Conservation (phyloP, 495 filamentous ascomycete genomes). For the Penicillium soppii region DNA sequence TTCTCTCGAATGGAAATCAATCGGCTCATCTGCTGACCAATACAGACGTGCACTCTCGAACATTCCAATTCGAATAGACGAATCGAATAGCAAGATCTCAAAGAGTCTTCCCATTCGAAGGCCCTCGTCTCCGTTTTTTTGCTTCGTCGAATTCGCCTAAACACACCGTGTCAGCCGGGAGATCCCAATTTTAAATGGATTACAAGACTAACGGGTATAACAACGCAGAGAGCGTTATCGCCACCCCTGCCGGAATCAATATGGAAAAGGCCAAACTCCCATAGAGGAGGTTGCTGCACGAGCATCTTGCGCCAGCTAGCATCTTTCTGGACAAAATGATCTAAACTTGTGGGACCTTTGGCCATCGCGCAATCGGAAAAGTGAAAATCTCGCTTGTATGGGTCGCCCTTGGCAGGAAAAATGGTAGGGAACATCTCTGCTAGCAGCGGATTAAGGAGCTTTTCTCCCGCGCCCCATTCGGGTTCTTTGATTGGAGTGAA, state of each 20-base stretch:
- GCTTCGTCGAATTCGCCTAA: background rate
- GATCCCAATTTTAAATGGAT: background rate
- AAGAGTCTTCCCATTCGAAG: conserved; percentile 17
- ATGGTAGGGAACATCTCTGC: conserved; percentile 3
- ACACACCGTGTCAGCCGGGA: background rate
- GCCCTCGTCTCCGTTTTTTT: conserved; percentile 1
- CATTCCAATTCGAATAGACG: background rate
- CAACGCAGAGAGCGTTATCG: background rate
- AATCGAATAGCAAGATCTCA: conserved; percentile 7
- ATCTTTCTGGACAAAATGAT: background rate
- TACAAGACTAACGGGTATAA: conserved; percentile 3
- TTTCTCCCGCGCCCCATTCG: background rate
- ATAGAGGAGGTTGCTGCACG: conserved; percentile 6
- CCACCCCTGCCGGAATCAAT: background rate
- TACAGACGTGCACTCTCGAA: background rate
- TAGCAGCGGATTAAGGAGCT: conserved; percentile 1
- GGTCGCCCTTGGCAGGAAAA: background rate
- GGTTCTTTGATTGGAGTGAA: conserved; percentile 11
- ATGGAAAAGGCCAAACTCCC: conserved; percentile 1
- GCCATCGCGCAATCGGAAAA: background rate
- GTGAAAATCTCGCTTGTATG: background rate
- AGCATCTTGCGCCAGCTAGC: conserved; percentile 15
- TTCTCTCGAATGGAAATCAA: background rate
- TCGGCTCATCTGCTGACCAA: conserved; percentile 8
- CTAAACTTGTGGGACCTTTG: background rate